Base-by-base conservation (phyloP, 2,329 filamentous ascomycete species). In the Aspergillus proliferans region DNA sequence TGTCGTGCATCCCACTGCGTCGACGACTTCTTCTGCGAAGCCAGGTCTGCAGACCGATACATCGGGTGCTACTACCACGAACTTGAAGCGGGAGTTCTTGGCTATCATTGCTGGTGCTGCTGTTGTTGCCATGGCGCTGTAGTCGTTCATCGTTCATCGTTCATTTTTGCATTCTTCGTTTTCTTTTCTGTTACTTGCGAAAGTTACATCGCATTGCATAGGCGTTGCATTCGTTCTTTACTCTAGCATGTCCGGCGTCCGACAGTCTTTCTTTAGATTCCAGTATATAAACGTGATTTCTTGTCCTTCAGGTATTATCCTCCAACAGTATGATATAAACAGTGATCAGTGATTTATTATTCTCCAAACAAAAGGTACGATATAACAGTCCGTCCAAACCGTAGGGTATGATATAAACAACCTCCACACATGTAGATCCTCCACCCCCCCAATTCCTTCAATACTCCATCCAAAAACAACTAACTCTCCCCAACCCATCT, bases 61-160 rank as follows among this genome's bases (percentile, higher is more conserved):
- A 10, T 63, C 65, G 2, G 58, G 63, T 10, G 52, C 65, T 9
- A 52, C 65, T 14, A 58, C 60, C 14, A 54, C 60, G 60, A 3
- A 52, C 68, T 12, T 57, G 58, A 33, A 21, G 18, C 67, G 61
- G 21, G 70, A 69, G 53, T 56, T 72, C 41, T 50, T 66, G 18
- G 64, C 64, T n/a, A 63, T 73, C 54, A 47, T 74, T 30, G 70
- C 71, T 6, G 70, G 68, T 26, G 71, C 68, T n/a, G 60, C 71
- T 28, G 57, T 65, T 21, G 60, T 72, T 43, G 71, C 68, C 22
- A 65, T 72, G 56, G 65, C 61, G 21, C 56, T 72, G 30, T 72
- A 63, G 19, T 26, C 10, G n/a, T 19, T 40, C 38, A 5, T 38
- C n/a, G n/a, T 21, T 21, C 19, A 21, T 21, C 15, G 5, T 36